phyloP scores from a whole-genome alignment of 257 asterid genomes.

The Buddleja alternifolia region DNA sequence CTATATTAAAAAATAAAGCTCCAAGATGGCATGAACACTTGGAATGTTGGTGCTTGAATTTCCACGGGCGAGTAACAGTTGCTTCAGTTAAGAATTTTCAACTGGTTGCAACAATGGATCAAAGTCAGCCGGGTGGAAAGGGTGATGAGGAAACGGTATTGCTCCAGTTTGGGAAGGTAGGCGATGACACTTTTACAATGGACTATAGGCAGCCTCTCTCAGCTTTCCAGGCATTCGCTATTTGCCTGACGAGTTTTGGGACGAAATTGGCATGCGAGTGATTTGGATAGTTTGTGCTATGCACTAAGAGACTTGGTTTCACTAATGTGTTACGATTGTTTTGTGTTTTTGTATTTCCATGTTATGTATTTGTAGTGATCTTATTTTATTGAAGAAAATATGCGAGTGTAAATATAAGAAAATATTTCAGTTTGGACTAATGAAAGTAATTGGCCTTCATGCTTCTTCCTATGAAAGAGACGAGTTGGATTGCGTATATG shows the following conservation, averaged over 20 bases:
- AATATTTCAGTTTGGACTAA: slow-evolving; percentile 22
- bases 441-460: neutral
- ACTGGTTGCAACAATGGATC: slow-evolving; percentile 74
- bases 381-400: slow-evolving; percentile 22
- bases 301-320: neutral
- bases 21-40: slow-evolving; percentile 95
- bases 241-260: slow-evolving; percentile 91
- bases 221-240: slow-evolving; percentile 92
- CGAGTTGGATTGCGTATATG: neutral
- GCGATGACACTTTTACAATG: slow-evolving; percentile 80
- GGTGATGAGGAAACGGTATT: slow-evolving; percentile 85
- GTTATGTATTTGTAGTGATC: neutral
- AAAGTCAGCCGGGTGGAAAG: slow-evolving; percentile 75
- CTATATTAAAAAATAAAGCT: slow-evolving; percentile 78
- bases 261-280: slow-evolving; percentile 88
- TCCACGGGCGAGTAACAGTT: slow-evolving; percentile 92
- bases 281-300: neutral
- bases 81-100: slow-evolving; percentile 96
- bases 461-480: neutral
- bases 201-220: slow-evolving; percentile 90
- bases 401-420: slow-evolving; percentile 37
- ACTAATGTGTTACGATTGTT: neutral
- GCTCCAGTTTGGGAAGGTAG: slow-evolving; percentile 91
- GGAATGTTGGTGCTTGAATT: slow-evolving; percentile 98
- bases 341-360: neutral